phyloP scores from a whole-genome alignment of 2,329 filamentous ascomycete species.

The Rasamsonia emersonii region DNA sequence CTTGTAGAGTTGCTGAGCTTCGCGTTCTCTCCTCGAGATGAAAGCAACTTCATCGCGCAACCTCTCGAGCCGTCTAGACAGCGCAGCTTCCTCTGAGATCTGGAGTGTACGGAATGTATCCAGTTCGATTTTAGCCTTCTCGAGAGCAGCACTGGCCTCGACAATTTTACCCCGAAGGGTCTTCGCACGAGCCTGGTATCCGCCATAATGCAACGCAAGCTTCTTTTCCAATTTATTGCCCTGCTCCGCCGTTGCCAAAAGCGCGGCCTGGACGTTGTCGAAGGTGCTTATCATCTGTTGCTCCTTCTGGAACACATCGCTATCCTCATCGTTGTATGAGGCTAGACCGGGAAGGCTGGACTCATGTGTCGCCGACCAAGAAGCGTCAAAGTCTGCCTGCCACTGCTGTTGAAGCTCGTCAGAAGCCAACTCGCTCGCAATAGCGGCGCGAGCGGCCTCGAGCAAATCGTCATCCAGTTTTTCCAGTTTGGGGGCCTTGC shows the following conservation, averaged over 20 bases:
- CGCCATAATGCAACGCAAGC: constrained; percentile 74
- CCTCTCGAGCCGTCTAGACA: constrained; percentile 61
- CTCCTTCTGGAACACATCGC: constrained; percentile 51
- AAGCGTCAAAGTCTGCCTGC: constrained; percentile 41
- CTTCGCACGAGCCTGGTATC: constrained; percentile 81
- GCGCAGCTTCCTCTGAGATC: constrained; percentile 68
- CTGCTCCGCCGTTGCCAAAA: constrained; percentile 65
- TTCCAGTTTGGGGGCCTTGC: constrained; percentile 51
- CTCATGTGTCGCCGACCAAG: constrained; percentile 44
- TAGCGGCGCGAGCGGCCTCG: constrained; percentile 65
- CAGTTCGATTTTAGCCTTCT: constrained; percentile 63
- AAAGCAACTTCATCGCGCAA: constrained; percentile 77
- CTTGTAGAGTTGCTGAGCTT: constrained; percentile 82
- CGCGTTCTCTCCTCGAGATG: constrained; percentile 71
- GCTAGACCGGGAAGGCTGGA: constrained; percentile 63
- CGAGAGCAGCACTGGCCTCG: constrained; percentile 65
- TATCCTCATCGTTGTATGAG: constrained; percentile 68
- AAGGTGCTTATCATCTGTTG: constrained; percentile 61
- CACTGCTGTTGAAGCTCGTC: constrained; percentile 43
- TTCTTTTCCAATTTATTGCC: constrained; percentile 91
- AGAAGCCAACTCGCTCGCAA: constrained; percentile 58
- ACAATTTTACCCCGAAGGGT: constrained; percentile 69
- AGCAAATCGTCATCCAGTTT: constrained; percentile 63
- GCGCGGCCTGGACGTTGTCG: constrained; percentile 63
- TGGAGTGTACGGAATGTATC: constrained; percentile 67